Conservation (phyloP, 495 filamentous ascomycete genomes). For the Poronia punctata region DNA sequence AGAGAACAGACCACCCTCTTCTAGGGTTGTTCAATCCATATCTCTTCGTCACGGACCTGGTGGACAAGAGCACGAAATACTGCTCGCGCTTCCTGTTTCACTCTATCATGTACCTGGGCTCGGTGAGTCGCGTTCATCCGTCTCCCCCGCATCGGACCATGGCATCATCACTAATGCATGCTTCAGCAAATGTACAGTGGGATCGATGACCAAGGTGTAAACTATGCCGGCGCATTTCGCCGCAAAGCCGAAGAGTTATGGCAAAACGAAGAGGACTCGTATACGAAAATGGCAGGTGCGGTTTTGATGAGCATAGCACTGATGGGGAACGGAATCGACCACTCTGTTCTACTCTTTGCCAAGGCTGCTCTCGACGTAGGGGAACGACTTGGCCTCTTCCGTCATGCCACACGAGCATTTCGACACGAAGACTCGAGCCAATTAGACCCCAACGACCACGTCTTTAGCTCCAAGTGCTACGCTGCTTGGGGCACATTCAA, state of each 20-base stretch:
- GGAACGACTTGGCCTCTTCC: slow-evolving; percentile 13
- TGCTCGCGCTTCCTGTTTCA: slow-evolving; percentile 21
- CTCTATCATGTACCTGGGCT: slow-evolving; percentile 18
- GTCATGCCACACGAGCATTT: not conserved
- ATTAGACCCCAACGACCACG: too few relatives aligned
- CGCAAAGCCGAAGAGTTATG: slow-evolving; percentile 11
- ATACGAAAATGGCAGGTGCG: slow-evolving; percentile 16
- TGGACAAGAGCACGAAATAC: slow-evolving; percentile 8
- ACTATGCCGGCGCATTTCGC: slow-evolving; percentile 11
- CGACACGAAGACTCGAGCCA: too few relatives aligned
- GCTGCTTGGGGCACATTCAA: slow-evolving; percentile 23
- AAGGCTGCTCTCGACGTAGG: slow-evolving; percentile 16
- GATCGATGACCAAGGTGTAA: slow-evolving; percentile 10
- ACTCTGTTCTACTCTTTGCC: slow-evolving; percentile 13
- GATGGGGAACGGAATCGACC: slow-evolving; percentile 15
- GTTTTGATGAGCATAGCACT: slow-evolving; percentile 15
- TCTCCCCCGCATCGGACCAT: not conserved
- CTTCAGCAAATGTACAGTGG: slow-evolving; percentile 20
- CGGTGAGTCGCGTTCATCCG: slow-evolving; percentile 16
- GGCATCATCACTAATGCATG: not conserved
- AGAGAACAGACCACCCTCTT: slow-evolving; percentile 11
- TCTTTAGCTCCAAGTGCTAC: slow-evolving; percentile 9
- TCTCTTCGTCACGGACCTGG: slow-evolving; percentile 19
- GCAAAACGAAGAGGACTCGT: slow-evolving; percentile 9
- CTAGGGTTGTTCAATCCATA: slow-evolving; percentile 14